Percentiles rank a stretch among this genome's conserved stretches.
phyloP scores from a whole-genome alignment of 2,329 filamentous ascomycete species.

The Arthrobotrys entomopaga region DNA sequence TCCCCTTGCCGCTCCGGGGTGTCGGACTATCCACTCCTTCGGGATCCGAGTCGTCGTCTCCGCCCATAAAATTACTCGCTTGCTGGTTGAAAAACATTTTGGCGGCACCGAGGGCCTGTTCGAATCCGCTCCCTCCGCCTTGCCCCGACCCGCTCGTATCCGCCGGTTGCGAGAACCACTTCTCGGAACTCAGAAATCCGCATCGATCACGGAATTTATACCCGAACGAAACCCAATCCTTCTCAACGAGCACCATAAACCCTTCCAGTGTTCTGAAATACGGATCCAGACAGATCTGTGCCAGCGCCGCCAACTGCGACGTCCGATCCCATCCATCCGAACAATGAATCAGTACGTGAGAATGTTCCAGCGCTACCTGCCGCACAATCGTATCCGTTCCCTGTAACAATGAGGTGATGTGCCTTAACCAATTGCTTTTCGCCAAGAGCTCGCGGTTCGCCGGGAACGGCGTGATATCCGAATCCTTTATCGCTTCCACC shows the following conservation, averaged over 20 bases:
- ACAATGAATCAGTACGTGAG: slow-evolving; percentile 95
- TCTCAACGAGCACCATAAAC: slow-evolving; percentile 93
- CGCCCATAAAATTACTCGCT: slow-evolving; percentile 68
- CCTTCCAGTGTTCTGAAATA: slow-evolving; percentile 94
- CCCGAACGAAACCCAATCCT: slow-evolving; percentile 97
- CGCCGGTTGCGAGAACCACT: slow-evolving; percentile 86
- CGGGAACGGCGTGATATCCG: slow-evolving; percentile 82
- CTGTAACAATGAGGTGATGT: slow-evolving; percentile 84
- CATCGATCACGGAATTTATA: slow-evolving; percentile 97
- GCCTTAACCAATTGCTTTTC: slow-evolving; percentile 89
- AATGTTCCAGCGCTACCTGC: slow-evolving; percentile 89
- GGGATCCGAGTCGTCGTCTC: slow-evolving; percentile 71
- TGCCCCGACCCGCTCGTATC: slow-evolving; percentile 73
- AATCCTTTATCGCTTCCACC: slow-evolving; percentile 88
- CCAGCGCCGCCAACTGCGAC: slow-evolving; percentile 88
- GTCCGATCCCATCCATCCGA: slow-evolving; percentile 99
- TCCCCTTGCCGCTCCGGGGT: slow-evolving; percentile 51
- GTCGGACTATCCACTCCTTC: slow-evolving; percentile 64
- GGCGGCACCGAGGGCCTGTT: slow-evolving; percentile 84
- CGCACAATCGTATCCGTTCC: slow-evolving; percentile 85
- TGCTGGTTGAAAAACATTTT: slow-evolving; percentile 87
- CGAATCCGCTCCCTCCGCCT: slow-evolving; percentile 69
- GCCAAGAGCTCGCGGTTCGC: slow-evolving; percentile 82
- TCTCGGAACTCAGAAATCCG: slow-evolving; percentile 86
- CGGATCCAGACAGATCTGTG: slow-evolving; percentile 92